Evolutionary conservation across 2,329 filamentous ascomycete species (phyloP).

Genomic region (Bertia moriformis): DNA sequence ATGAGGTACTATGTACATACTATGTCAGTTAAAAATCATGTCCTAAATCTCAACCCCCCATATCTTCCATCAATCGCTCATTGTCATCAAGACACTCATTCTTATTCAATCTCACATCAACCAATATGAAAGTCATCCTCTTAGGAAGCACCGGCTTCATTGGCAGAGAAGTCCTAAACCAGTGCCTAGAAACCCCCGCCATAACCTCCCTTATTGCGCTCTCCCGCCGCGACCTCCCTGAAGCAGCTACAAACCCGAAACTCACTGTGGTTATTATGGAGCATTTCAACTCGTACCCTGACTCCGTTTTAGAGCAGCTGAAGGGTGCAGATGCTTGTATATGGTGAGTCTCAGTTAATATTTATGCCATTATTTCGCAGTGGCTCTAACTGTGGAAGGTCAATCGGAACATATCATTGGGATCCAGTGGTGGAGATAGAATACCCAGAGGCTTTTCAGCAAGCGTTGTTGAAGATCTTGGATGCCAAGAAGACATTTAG

Average conservation of each 20-base stretch:
- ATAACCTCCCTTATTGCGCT: conserved; percentile 2
- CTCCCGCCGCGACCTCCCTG: conserved; percentile 1
- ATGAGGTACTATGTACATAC: too few species aligned
- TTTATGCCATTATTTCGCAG: background rate
- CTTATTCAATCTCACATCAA: too few species aligned
- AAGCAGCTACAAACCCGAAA: background rate
- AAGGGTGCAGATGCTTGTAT: conserved; percentile 3
- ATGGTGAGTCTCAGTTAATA: conserved; percentile 1
- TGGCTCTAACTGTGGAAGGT: background rate
- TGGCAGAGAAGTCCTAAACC: conserved; percentile 20
- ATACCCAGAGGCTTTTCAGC: background rate
- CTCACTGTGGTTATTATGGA: background rate
- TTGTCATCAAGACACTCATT: too few species aligned
- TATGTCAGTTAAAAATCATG: too few species aligned
- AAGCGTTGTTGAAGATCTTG: background rate
- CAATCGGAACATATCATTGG: background rate
- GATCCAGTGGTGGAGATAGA: too few species aligned
- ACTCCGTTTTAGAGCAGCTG: background rate
- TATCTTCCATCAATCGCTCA: too few species aligned
- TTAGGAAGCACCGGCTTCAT: conserved; percentile 28
- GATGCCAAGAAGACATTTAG: background rate
- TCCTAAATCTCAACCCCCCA: too few species aligned
- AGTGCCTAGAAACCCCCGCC: background rate
- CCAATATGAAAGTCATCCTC: conserved; percentile 26
- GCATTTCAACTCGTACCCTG: conserved; percentile 1